These are phyloP conservation scores for Metarhizium rileyi DNA, from an alignment of 2,329 filamentous ascomycete species.

Conservation along the genomic window DNA sequence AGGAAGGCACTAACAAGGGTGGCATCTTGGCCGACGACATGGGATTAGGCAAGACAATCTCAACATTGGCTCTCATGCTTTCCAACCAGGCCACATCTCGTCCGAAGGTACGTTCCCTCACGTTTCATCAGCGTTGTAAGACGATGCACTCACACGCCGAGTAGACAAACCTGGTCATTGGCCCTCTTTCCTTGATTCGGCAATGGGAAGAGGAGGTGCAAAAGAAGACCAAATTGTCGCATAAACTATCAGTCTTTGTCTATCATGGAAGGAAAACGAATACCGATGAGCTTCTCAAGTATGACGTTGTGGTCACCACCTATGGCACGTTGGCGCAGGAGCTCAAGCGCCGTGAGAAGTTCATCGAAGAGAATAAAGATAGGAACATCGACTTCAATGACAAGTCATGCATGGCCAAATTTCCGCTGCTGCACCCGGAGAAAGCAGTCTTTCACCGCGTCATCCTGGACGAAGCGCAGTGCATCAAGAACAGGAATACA, in stretches of 20 bases:
- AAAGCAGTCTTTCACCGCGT: conserved; percentile 62
- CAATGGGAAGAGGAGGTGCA: conserved; percentile 80
- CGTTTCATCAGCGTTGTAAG: conserved; percentile 16
- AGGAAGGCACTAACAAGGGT: conserved; percentile 68
- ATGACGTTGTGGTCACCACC: conserved; percentile 75
- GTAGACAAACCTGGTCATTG: conserved; percentile 75
- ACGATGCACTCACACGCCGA: conserved; percentile 18
- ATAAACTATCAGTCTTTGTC: conserved; percentile 55
- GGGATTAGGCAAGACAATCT: conserved; percentile 86
- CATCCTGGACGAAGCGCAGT: conserved; percentile 81
- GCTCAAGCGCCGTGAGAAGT: conserved; percentile 52
- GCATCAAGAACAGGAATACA: conserved; percentile 67
- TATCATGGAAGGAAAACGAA: conserved; percentile 61
- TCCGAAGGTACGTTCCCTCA: conserved; percentile 21
- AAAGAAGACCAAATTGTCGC: conserved; percentile 51
- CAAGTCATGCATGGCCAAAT: conserved; percentile 25
- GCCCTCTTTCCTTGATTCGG: conserved; percentile 67
- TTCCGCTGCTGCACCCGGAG: conserved; percentile 50
- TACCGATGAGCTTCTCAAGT: conserved; percentile 49
- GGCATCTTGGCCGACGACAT: conserved; percentile 90
- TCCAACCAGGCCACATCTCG: conserved; percentile 46
- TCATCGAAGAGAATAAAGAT: conserved; percentile 37
- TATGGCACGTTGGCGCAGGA: conserved; percentile 63
- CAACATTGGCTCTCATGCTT: conserved; percentile 68
- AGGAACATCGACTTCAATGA: conserved; percentile 27